A percentile compares a stretch with the other conserved stretches of the same genome.
Evolutionary conservation across 306 rosid genomes (phyloP).

Genomic region (Glycine tomentella): DNA sequence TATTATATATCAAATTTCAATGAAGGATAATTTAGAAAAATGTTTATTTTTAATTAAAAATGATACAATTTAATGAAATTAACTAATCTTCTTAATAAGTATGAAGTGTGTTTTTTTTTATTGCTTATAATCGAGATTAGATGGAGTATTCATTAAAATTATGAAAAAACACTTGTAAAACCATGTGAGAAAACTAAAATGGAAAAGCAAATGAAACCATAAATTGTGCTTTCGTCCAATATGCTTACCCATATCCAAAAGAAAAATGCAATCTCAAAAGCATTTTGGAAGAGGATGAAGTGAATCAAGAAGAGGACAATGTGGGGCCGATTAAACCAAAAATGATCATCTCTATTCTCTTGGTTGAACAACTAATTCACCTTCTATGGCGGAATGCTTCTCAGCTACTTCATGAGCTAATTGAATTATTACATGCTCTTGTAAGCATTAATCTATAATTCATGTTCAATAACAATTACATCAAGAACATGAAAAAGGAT

Average conservation of each 20-base stretch:
- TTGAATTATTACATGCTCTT: constrained; percentile 80
- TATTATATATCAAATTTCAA: too few relatives aligned
- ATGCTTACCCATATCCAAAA: constrained; percentile 86
- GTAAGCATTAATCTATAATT: too few relatives aligned
- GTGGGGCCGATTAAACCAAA: constrained; percentile 79
- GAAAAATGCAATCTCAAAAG: constrained; percentile 90
- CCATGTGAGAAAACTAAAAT: background rate
- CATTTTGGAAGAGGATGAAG: constrained; percentile 91
- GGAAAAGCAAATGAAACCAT: background rate
- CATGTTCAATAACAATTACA: too few relatives aligned
- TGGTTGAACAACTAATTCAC: constrained; percentile 82
- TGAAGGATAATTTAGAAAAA: too few relatives aligned
- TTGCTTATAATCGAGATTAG: too few relatives aligned
- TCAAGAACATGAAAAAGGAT: too few relatives aligned
- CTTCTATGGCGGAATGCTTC: constrained; percentile 79
- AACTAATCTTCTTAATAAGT: too few relatives aligned
- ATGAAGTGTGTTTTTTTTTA: too few relatives aligned
- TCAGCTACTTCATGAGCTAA: constrained; percentile 94
- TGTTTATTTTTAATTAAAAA: too few relatives aligned
- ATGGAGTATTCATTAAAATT: background rate
- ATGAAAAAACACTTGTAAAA: background rate
- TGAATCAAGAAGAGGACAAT: constrained; percentile 87
- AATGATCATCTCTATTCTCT: constrained; percentile 87
- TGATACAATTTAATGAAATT: too few relatives aligned
- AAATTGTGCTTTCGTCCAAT: constrained; percentile 16